A percentile compares a stretch with the other conserved stretches of the same genome.
These are phyloP conservation scores for Gymnopus androsaceus DNA, from an alignment of 1,284 basidiomycete genomes.

Conservation along the genomic window DNA sequence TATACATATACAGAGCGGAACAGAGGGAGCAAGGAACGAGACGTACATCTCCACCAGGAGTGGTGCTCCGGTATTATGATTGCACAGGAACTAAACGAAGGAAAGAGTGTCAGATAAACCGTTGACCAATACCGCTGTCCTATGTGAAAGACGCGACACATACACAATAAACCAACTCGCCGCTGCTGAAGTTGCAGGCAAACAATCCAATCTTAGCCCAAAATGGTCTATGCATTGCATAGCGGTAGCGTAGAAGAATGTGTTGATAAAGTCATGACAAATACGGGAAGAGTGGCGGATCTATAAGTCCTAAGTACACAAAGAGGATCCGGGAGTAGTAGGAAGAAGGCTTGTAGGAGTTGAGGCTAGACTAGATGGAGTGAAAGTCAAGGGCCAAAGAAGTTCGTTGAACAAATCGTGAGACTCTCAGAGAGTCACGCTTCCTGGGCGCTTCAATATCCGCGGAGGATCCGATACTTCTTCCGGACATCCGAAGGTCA, in stretches of 20 bases:
- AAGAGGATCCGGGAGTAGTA: too few relatives aligned
- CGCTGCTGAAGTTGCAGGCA: slow-evolving; percentile 50
- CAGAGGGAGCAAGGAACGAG: neutral
- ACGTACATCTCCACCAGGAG: slow-evolving; percentile 46
- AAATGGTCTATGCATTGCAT: slow-evolving; percentile 65
- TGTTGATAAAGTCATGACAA: slow-evolving; percentile 14
- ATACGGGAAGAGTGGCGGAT: too few relatives aligned
- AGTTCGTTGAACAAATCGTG: too few relatives aligned
- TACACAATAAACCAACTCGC: slow-evolving; percentile 48
- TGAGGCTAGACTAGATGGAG: too few relatives aligned
- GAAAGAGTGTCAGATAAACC: neutral
- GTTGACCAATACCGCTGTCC: neutral
- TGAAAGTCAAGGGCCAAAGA: too few relatives aligned
- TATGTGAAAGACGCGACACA: slow-evolving; percentile 21
- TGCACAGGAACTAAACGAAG: slow-evolving; percentile 35
- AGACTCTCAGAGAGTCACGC: too few relatives aligned
- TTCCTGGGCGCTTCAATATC: too few relatives aligned
- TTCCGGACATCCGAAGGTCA: too few relatives aligned
- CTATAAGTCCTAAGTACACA: too few relatives aligned
- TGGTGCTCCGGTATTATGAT: slow-evolving; percentile 45
- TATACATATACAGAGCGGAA: neutral
- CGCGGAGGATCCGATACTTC: too few relatives aligned
- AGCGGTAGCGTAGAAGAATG: slow-evolving; percentile 29
- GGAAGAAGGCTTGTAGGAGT: too few relatives aligned
- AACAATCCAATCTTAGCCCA: slow-evolving; percentile 56